These are phyloP conservation scores for Remersonia thermophila DNA, from an alignment of 2,329 filamentous ascomycete genomes.

Conservation along the genomic window DNA sequence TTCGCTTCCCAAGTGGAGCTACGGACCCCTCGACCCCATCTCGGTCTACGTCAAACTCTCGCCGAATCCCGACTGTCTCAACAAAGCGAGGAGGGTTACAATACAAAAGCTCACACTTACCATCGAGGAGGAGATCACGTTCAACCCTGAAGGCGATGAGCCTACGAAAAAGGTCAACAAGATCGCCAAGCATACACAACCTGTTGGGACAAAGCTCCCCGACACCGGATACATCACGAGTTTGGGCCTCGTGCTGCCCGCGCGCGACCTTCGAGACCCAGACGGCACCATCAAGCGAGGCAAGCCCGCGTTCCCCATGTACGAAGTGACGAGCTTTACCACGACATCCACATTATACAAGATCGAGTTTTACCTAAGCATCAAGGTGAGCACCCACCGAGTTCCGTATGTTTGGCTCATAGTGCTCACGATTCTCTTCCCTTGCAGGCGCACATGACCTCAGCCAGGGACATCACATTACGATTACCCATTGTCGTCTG, in stretches of 20 bases:
- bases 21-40: constrained; percentile 87
- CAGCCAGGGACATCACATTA: constrained; percentile 75
- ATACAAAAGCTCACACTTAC: constrained; percentile 88
- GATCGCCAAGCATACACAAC: constrained; percentile 70
- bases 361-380: constrained; percentile 90
- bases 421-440: no score
- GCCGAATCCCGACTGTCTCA: constrained; percentile 83
- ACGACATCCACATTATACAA: constrained; percentile 92
- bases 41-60: constrained; percentile 91
- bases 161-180: constrained; percentile 82
- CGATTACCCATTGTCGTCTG: constrained; percentile 93
- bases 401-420: no score
- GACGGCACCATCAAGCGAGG: constrained; percentile 80
- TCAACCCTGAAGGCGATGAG: constrained; percentile 94
- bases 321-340: constrained; percentile 81
- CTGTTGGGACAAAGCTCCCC: constrained; percentile 71
- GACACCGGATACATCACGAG: constrained; percentile 90
- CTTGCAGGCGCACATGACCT: constrained; percentile 68
- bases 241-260: constrained; percentile 78
- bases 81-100: constrained; percentile 80
- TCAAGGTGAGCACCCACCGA: constrained; percentile 55
- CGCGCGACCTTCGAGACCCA: constrained; percentile 72
- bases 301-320: constrained; percentile 78
- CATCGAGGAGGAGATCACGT: constrained; percentile 98
- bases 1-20: constrained; percentile 89